Evolutionary conservation across 352 stramenopile genomes (phyloP), one percentile per base, ranked within the genome.

Genomic region (Pythium sp.): DNA sequence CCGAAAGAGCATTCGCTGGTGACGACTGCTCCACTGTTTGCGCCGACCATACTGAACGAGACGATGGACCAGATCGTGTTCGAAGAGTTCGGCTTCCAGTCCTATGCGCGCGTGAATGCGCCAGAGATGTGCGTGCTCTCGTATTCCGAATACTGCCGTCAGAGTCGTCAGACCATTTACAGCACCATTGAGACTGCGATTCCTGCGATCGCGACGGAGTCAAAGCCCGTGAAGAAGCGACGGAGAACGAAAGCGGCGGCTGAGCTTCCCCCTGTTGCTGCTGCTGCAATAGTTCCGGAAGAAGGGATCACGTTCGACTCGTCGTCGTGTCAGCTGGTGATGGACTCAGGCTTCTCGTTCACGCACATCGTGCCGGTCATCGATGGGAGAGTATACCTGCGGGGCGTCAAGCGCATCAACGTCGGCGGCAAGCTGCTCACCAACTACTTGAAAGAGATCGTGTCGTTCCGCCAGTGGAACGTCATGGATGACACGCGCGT

Each of bases 361-460:
- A 98, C 93, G 30, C 89, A 98, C 61, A 78, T 99, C 60, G 80
- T 98, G 12, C 95, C 96, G 2, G 82, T 98, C n/a, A 81, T 97
- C 64, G 68, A 93, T 51, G 81, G 82, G 3, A 75, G 75, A 18
- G 82, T 75, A 63, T 88, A 71, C 58, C 70, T 71, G 18, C 67
- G 73, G 0, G 81, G 76, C 43, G 84, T 93, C 53, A 89, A 78
- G 67, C 76, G 85, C 0, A 78, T 99, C 49, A 95, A 98, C 73
- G 86, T 99, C 24, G 97, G 97, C 36, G 97, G 96, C 24, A 98
- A 99, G 67, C 72, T 99, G 59, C 77, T 99, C 64, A 98, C 96
- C 2, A 98, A 99, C 77, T 98, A 98, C 70, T 76, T 98, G 5
- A 98, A 99, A 70, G 96, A 99, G 78, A 86, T 97, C 56, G 85